Percentiles rank a stretch among this genome's conserved stretches.
Conservation (phyloP, 2,329 filamentous ascomycete species). For the Delphinella strobiligena region DNA sequence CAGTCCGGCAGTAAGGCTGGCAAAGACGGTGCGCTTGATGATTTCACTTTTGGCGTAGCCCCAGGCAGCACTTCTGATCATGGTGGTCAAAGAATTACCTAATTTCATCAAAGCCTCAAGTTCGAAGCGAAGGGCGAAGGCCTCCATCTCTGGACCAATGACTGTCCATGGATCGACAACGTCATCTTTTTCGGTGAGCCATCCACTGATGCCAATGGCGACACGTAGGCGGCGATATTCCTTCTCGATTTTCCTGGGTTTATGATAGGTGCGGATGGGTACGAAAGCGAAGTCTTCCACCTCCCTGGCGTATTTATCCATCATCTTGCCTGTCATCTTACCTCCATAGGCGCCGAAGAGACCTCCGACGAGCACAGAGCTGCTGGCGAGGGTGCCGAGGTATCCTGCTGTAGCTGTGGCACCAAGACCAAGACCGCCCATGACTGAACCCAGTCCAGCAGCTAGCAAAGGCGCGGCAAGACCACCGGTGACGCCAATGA, state of each 20-base stretch:
- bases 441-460: slow-evolving; percentile 66
- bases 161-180: slow-evolving; percentile 68
- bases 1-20: slow-evolving; percentile 32
- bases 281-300: slow-evolving; percentile 83
- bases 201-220: slow-evolving; percentile 74
- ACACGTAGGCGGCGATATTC: slow-evolving; percentile 51
- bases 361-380: slow-evolving; percentile 65
- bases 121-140: slow-evolving; percentile 78
- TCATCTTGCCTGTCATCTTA: slow-evolving; percentile 70
- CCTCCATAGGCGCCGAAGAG: slow-evolving; percentile 88
- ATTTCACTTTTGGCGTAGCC: slow-evolving; percentile 61
- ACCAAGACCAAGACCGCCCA: slow-evolving; percentile 65
- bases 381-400: slow-evolving; percentile 69
- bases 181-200: slow-evolving; percentile 61
- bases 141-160: slow-evolving; percentile 60
- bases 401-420: slow-evolving; percentile 64
- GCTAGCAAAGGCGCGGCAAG: slow-evolving; percentile 66
- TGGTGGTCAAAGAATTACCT: slow-evolving; percentile 62
- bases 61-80: slow-evolving; percentile 77
- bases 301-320: slow-evolving; percentile 77
- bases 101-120: slow-evolving; percentile 64
- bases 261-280: slow-evolving; percentile 52
- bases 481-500: slow-evolving; percentile 73
- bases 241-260: slow-evolving; percentile 38
- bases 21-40: slow-evolving; percentile 47